Conservation (phyloP, 805 yeast genomes). For the Cyberlindnera sargentensis region DNA sequence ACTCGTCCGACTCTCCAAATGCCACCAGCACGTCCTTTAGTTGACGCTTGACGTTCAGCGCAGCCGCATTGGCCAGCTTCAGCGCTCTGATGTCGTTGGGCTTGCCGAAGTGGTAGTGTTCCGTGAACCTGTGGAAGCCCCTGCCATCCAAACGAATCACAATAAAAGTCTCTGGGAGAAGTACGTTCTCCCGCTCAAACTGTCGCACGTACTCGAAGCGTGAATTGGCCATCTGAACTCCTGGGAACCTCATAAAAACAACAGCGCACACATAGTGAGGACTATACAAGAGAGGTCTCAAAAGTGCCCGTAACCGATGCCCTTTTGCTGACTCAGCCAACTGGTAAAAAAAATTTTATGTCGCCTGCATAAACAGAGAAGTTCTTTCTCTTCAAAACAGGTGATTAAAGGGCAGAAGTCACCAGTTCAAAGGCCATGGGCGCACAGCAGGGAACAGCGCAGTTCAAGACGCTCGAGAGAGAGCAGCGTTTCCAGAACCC, state of each 20-base stretch:
- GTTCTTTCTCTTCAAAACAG: not conserved
- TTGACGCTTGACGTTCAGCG: conserved; percentile 51
- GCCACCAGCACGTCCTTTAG: conserved; percentile 74
- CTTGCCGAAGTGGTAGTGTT: conserved; percentile 65
- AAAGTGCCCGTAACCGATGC: not conserved
- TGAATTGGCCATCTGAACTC: conserved; percentile 69
- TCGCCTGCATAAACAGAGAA: not conserved
- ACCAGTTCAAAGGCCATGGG: conserved; percentile 11
- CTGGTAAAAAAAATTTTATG: not conserved
- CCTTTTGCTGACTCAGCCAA: not conserved
- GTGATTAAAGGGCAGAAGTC: not conserved
- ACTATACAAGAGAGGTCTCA: not conserved
- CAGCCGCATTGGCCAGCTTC: conserved; percentile 75
- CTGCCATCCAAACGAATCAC: conserved; percentile 89
- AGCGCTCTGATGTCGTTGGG: conserved; percentile 85
- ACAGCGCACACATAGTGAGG: not conserved
- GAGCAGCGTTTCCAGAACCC: conserved; percentile 83
- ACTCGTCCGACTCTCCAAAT: conserved; percentile 95
- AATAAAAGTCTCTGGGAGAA: conserved; percentile 76
- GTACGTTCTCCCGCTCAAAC: conserved; percentile 66
- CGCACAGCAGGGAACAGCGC: conserved; percentile 31
- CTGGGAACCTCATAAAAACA: too few relatives aligned
- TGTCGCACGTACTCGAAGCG: conserved; percentile 79
- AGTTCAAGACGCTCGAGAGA: conserved; percentile 71
- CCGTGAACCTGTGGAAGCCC: conserved; percentile 84